Evolutionary conservation across 1,284 basidiomycete genomes (phyloP), one percentile per base, ranked within the genome.

Genomic region (Malassezia restricta): DNA sequence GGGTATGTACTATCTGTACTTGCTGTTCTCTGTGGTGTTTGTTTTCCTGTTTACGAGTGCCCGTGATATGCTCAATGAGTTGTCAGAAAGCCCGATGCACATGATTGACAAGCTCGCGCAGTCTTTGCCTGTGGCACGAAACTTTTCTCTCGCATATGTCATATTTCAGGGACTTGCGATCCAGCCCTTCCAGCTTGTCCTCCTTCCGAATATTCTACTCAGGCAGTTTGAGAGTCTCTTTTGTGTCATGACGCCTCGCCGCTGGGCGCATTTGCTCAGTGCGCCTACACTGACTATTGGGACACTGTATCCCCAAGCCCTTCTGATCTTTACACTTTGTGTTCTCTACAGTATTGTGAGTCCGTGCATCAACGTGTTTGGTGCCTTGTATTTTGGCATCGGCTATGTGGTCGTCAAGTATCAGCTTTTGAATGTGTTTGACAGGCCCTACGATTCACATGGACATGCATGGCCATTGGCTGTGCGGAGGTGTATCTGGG

Each of bases 121-220:
- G 5, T 60, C 62, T 3, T 43, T 71, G 14, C 65, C 66, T 8
- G 61, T 54, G 8, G 75, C 76, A 6, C 71, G 89, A 54, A 85
- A 91, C 72, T 95, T 96, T 76, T 94, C 94, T 78, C 76, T 96
- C 33, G 91, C 87, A 6, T 96, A 95, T 74, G 88, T 94, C 31
- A 85, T 95, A 61, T 79, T 96, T 9, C 88, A 94, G 79, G 87
- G 84, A 0, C 75, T 96, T 28, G 91, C 88, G 58, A 82, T 95
- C 61, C 91, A 95, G 84, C 94, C 92, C 3, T 75, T 96, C 15
- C 91, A 96, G 66, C 78, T 98, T 5, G 80, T 74, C 2, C 64
- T 67, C 37, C 49, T 74, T 40, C 67, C 72, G 20, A 64, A 56
- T 27, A 44, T 69, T 28, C 51, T 73, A 24, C 43, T 60, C 3